These are phyloP conservation scores for Aspergillus eucalypticola DNA, from an alignment of 2,329 filamentous ascomycete species.

Conservation along the genomic window DNA sequence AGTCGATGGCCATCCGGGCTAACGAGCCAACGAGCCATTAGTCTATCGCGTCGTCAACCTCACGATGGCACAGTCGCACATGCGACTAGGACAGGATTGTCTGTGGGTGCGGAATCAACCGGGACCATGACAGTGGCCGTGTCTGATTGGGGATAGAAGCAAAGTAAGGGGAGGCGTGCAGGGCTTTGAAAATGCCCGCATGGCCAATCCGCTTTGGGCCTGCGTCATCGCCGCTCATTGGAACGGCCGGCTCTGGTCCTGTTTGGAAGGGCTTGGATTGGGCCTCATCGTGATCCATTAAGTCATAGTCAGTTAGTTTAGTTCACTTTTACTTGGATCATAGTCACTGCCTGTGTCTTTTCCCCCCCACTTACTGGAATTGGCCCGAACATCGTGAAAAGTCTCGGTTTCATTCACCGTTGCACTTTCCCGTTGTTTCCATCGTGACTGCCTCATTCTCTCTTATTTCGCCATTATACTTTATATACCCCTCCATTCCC, in stretches of 20 bases:
- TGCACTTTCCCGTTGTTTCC: slow-evolving; percentile 4
- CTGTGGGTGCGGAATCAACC: slow-evolving; percentile 1
- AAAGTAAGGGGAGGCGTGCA: neutral
- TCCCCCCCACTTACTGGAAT: neutral
- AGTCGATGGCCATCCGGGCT: neutral
- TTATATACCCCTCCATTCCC: slow-evolving; percentile 20
- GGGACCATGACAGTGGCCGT: neutral
- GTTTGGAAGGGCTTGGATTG: neutral
- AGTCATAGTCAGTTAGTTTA: neutral
- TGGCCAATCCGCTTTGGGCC: neutral
- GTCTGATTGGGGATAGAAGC: slow-evolving; percentile 4
- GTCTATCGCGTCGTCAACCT: neutral
- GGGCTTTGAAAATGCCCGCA: neutral
- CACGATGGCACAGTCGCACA: neutral
- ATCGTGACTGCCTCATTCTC: slow-evolving; percentile 4
- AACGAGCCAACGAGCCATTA: neutral
- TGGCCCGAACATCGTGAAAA: neutral
- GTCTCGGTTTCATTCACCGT: neutral
- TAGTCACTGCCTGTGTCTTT: neutral
- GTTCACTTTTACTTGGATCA: too few species aligned
- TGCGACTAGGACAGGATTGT: neutral
- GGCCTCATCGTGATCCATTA: slow-evolving; percentile 1
- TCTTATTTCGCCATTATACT: slow-evolving; percentile 9
- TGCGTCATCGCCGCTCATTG: slow-evolving; percentile 3
- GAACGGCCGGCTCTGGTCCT: neutral